A percentile compares a stretch with the other conserved stretches of the same genome.
phyloP scores from a whole-genome alignment of 352 stramenopile species.

The Globisporangium ultimum region DNA sequence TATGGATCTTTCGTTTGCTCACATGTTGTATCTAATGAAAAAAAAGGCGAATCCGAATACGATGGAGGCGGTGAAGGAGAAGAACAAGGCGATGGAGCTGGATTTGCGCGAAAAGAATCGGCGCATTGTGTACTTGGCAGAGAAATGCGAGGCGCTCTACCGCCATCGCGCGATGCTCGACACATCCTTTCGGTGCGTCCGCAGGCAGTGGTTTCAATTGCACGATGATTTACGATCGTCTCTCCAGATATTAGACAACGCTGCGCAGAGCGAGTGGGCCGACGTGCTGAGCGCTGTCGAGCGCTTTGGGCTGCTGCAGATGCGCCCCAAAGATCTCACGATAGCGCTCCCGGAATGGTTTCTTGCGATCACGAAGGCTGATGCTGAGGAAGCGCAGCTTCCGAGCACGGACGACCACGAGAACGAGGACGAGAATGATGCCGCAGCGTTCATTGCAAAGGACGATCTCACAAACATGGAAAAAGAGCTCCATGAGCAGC shows the following conservation, averaged over 20 bases:
- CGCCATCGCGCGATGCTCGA: constrained; percentile 41
- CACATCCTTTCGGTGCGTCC: constrained; percentile 52
- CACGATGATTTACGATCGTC: constrained; percentile 50
- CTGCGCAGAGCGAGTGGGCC: constrained; percentile 24
- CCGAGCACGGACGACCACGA: constrained; percentile 13
- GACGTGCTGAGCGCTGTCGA: constrained; percentile 32
- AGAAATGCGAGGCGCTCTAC: constrained; percentile 72
- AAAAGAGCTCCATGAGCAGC: constrained; percentile 32
- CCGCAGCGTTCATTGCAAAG: constrained; percentile 18
- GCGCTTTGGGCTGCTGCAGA: constrained; percentile 36
- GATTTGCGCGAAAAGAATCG: constrained; percentile 83
- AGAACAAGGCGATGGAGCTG: constrained; percentile 72
- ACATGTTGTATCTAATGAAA: constrained; percentile 1
- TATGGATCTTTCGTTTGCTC: constrained; percentile 1
- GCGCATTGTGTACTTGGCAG: constrained; percentile 57
- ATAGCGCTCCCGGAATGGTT: constrained; percentile 75
- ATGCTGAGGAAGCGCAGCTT: constrained; percentile 32
- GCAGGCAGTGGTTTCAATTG: constrained; percentile 61
- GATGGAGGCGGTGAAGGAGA: constrained; percentile 66
- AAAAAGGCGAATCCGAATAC: constrained; percentile 67
- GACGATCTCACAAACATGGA: constrained; percentile 45
- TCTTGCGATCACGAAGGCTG: constrained; percentile 41
- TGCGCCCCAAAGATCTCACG: constrained; percentile 38
- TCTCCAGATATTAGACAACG: constrained; percentile 21
- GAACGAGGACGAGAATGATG: constrained; percentile 11